Percentiles rank a stretch among this genome's conserved stretches.
These are phyloP conservation scores for Hevea brasiliensis DNA, from an alignment of 345 rosid genomes.

Conservation along the genomic window DNA sequence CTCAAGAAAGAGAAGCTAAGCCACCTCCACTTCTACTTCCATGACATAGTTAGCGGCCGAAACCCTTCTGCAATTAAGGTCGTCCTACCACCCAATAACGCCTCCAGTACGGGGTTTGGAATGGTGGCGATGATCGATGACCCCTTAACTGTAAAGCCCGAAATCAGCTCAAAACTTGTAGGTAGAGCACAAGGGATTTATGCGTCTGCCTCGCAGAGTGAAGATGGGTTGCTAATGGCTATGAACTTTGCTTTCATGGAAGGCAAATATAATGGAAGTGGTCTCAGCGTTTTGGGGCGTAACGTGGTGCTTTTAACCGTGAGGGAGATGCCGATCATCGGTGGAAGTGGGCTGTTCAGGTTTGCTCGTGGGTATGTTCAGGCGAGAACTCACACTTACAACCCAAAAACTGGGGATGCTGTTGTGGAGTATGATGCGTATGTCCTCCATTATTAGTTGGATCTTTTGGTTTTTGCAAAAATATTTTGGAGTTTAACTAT, in stretches of 20 bases:
- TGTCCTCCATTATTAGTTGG: constrained; percentile 17
- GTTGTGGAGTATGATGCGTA: constrained; percentile 24
- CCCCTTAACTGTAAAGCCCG: constrained; percentile 22
- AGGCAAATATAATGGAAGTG: constrained; percentile 33
- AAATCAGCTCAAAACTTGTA: constrained; percentile 21
- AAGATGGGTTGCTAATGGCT: constrained; percentile 9
- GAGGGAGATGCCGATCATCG: constrained; percentile 39
- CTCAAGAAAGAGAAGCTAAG: constrained; percentile 33
- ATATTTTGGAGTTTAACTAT: too few species aligned
- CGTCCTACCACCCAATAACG: constrained; percentile 23
- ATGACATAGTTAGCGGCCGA: constrained; percentile 35
- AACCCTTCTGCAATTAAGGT: constrained; percentile 31
- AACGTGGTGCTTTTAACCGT: background rate
- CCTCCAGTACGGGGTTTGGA: constrained; percentile 10
- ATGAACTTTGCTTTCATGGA: constrained; percentile 26
- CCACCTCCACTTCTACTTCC: constrained; percentile 50
- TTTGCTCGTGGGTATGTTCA: constrained; percentile 29
- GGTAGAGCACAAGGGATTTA: constrained; percentile 33
- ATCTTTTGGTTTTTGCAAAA: too few species aligned
- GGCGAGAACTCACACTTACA: constrained; percentile 21
- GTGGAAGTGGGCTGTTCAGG: constrained; percentile 29
- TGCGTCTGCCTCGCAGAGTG: constrained; percentile 16
- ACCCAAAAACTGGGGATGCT: constrained; percentile 16
- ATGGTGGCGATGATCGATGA: constrained; percentile 23
- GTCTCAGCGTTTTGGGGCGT: constrained; percentile 26